These are phyloP conservation scores for Podaxis rugospora DNA, from an alignment of 768 basidiomycete genomes.

Conservation along the genomic window DNA sequence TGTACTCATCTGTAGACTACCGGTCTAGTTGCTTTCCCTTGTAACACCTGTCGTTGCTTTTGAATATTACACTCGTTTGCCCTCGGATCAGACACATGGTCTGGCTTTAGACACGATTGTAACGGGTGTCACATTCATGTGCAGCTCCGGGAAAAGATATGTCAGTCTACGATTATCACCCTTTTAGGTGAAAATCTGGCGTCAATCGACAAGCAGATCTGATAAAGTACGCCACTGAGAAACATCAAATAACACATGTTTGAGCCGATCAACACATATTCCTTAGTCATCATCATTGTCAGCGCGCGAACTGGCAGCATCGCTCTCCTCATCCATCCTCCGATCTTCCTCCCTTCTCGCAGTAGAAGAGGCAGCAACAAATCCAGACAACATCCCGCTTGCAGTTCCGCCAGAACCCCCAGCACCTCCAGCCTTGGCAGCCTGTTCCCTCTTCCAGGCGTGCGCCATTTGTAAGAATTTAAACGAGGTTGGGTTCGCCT, in stretches of 20 bases:
- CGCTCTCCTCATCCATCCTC: constrained; percentile 25
- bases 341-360: not conserved
- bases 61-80: not conserved
- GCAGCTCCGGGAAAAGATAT: not conserved
- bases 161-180: not conserved
- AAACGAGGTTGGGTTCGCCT: constrained; percentile 89
- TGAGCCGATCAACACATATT: not conserved
- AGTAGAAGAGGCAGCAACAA: constrained; percentile 33
- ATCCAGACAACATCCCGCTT: constrained; percentile 37
- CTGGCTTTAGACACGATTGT: not conserved
- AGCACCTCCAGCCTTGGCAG: constrained; percentile 18
- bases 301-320: constrained; percentile 53
- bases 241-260: not conserved
- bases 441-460: constrained; percentile 57
- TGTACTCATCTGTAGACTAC: not conserved
- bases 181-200: not conserved
- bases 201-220: not conserved
- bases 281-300: constrained; percentile 18
- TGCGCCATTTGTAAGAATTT: constrained; percentile 96
- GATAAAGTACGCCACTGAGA: no score
- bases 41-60: not conserved
- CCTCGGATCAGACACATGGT: not conserved
- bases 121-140: not conserved
- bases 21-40: not conserved
- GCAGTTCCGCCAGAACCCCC: constrained; percentile 24